These are phyloP conservation scores for Fragilaria crotonensis DNA, from an alignment of 108 stramenopile genomes.

Conservation along the genomic window DNA sequence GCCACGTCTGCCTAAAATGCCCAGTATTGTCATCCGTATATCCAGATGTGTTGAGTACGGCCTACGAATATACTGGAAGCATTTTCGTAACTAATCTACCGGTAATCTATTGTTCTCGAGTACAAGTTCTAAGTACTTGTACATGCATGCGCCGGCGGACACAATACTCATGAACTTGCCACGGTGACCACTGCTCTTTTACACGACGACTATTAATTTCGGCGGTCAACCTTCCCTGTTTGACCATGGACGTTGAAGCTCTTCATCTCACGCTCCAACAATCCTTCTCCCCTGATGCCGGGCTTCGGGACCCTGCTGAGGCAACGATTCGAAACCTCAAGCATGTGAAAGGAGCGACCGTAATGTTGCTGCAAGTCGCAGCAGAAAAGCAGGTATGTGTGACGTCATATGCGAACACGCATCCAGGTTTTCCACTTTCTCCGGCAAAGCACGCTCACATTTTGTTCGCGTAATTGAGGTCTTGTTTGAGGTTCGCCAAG, in stretches of 20 bases:
- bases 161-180: background rate
- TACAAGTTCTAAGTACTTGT: too few relatives aligned
- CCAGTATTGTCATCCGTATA: too few relatives aligned
- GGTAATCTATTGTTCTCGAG: too few relatives aligned
- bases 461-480: conserved; percentile 21
- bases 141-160: background rate
- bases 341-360: conserved; percentile 64
- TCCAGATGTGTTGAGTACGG: too few relatives aligned
- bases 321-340: conserved; percentile 77
- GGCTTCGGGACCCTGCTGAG: conserved; percentile 73
- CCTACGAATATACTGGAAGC: too few relatives aligned
- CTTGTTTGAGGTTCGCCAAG: conserved; percentile 84
- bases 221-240: background rate
- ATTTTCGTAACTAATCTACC: too few relatives aligned
- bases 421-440: background rate
- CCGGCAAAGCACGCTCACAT: too few relatives aligned
- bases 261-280: conserved; percentile 84
- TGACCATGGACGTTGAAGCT: conserved; percentile 57
- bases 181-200: background rate
- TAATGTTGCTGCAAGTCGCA: conserved; percentile 71
- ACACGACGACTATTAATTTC: background rate
- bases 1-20: too few relatives aligned
- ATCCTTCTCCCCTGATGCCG: conserved; percentile 77
- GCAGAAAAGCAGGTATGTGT: conserved; percentile 78
- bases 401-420: background rate